Percentiles rank a stretch among this genome's conserved stretches.
Evolutionary conservation across 768 basidiomycete species (phyloP).

Genomic region (Pleurotus tuber-regium): DNA sequence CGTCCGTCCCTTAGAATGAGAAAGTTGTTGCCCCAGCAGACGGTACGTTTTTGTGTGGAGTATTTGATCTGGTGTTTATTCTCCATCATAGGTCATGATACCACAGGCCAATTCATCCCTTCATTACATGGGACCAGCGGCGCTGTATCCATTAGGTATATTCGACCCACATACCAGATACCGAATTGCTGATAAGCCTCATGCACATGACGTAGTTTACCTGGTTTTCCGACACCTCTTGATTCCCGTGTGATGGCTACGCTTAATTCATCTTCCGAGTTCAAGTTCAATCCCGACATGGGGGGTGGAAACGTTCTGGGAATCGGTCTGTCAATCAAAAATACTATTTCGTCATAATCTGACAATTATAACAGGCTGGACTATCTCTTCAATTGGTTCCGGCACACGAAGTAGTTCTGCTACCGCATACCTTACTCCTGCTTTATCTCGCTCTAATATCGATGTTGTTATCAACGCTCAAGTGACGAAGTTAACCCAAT

Average conservation of each 20-base stretch:
- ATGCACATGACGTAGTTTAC: too few relatives aligned
- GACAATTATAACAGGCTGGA: slow-evolving; percentile 22
- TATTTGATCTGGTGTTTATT: too few relatives aligned
- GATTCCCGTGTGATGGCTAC: slow-evolving; percentile 35
- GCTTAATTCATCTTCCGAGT: slow-evolving; percentile 27
- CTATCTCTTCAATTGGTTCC: slow-evolving; percentile 27
- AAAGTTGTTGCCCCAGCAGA: slow-evolving; percentile 35
- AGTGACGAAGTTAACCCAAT: slow-evolving; percentile 26
- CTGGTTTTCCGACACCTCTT: slow-evolving; percentile 25
- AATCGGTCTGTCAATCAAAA: slow-evolving; percentile 19
- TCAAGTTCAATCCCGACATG: slow-evolving; percentile 33
- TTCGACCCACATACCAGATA: too few relatives aligned
- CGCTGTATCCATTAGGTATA: slow-evolving; percentile 26
- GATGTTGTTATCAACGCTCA: slow-evolving; percentile 32
- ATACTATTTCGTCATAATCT: background rate
- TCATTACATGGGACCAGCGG: slow-evolving; percentile 34
- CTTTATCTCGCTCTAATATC: slow-evolving; percentile 30
- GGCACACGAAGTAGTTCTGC: slow-evolving; percentile 36
- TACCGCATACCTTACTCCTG: slow-evolving; percentile 29
- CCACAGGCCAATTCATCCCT: slow-evolving; percentile 34
- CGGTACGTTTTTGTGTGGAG: slow-evolving; percentile 10
- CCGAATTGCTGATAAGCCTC: too few relatives aligned
- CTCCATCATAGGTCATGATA: slow-evolving; percentile 26
- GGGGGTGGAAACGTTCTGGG: slow-evolving; percentile 32
- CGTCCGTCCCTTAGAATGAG: slow-evolving; percentile 28